Evolutionary conservation across 371 early-diverging fungal genomes (phyloP).

Genomic region (Batrachochytrium dendrobatidis): DNA sequence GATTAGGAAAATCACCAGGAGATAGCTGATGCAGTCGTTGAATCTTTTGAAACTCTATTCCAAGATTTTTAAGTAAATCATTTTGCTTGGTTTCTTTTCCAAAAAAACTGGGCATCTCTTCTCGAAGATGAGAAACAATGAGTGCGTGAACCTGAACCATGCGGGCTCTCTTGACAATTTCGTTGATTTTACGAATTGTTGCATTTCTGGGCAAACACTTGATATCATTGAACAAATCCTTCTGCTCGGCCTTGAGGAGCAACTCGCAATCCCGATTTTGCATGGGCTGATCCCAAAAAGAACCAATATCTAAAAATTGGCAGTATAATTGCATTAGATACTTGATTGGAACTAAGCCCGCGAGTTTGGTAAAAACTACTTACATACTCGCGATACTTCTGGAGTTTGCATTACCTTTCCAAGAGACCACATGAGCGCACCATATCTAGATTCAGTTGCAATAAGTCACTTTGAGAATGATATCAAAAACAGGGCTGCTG

Average conservation of each 20-base stretch:
- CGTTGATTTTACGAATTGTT: conserved; percentile 82
- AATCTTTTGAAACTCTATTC: conserved; percentile 64
- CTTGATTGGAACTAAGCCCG: conserved; percentile 6
- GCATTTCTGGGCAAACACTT: conserved; percentile 72
- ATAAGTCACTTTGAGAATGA: neutral
- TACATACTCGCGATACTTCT: conserved; percentile 80
- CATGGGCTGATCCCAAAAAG: conserved; percentile 73
- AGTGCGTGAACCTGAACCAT: conserved; percentile 73
- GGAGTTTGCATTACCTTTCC: conserved; percentile 84
- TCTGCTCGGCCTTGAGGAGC: conserved; percentile 66
- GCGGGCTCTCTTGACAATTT: conserved; percentile 82
- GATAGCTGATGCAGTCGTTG: conserved; percentile 61
- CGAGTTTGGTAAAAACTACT: neutral
- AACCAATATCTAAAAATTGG: conserved; percentile 25
- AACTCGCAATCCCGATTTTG: conserved; percentile 59
- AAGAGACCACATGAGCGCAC: conserved; percentile 91
- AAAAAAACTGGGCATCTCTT: conserved; percentile 73
- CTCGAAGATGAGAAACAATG: conserved; percentile 67
- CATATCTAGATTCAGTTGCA: conserved; percentile 48
- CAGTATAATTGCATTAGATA: neutral
- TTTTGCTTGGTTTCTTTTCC: conserved; percentile 71
- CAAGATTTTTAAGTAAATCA: conserved; percentile 60
- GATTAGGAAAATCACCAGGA: conserved; percentile 30
- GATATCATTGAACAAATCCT: conserved; percentile 68
- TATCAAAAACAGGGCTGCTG: neutral